These are phyloP conservation scores for Mychonastes homosphaera DNA, from an alignment of 139 green algal genomes.

Conservation along the genomic window DNA sequence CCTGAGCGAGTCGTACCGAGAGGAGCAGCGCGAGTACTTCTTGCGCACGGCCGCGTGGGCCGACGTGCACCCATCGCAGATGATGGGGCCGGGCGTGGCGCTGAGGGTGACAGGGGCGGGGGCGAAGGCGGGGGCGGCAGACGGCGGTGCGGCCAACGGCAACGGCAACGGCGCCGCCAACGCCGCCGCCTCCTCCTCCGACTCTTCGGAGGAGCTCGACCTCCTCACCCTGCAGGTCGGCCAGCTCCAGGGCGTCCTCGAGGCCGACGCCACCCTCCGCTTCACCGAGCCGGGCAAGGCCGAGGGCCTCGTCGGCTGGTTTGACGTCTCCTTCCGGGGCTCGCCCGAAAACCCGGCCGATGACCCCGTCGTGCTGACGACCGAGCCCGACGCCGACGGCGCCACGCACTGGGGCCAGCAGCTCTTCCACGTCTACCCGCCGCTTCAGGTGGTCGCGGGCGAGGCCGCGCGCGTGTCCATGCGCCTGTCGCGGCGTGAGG, in stretches of 20 bases:
- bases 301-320: constrained; percentile 66
- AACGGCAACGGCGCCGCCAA: too few species aligned
- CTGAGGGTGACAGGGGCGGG: constrained; percentile 71
- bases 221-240: not conserved
- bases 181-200: not conserved
- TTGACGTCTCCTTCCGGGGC: constrained; percentile 77
- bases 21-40: constrained; percentile 81
- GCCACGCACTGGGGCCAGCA: constrained; percentile 93
- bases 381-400: constrained; percentile 70
- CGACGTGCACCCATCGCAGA: constrained; percentile 68
- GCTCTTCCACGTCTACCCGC: constrained; percentile 71
- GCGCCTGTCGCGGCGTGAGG: constrained; percentile 41
- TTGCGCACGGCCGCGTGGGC: constrained; percentile 66
- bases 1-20: constrained; percentile 40
- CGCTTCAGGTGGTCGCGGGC: constrained; percentile 44
- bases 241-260: not conserved
- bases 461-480: constrained; percentile 48
- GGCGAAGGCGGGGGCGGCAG: constrained; percentile 42
- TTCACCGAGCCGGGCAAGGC: constrained; percentile 26
- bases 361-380: constrained; percentile 58
- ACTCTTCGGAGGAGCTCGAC: not conserved
- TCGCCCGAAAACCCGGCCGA: constrained; percentile 45
- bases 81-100: constrained; percentile 52
- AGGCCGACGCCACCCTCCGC: not conserved
- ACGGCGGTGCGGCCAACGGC: too few species aligned